Conservation (phyloP, 2,329 filamentous ascomycete species). For the Epichloe coenophiala region DNA sequence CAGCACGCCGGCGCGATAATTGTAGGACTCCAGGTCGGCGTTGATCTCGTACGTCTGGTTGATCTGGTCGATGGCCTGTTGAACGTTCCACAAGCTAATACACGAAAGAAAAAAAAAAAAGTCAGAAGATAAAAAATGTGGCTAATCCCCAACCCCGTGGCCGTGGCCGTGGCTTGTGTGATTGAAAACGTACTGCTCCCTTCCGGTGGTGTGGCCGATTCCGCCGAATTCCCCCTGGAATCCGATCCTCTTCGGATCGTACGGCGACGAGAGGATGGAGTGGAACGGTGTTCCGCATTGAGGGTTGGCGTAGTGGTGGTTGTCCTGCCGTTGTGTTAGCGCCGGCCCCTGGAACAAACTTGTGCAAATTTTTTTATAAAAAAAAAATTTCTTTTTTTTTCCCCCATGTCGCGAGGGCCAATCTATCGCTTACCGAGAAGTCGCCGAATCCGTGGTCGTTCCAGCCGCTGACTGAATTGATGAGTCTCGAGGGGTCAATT, state of each 20-base stretch:
- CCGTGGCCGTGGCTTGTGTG: no score
- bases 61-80: constrained; percentile 43
- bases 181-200: constrained; percentile 38
- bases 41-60: constrained; percentile 57
- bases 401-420: not conserved
- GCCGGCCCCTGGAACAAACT: not conserved
- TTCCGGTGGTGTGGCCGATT: constrained; percentile 50
- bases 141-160: no score
- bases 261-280: constrained; percentile 40
- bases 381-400: no score
- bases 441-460: constrained; percentile 55
- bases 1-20: constrained; percentile 48
- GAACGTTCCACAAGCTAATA: constrained; percentile 49
- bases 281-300: constrained; percentile 60
- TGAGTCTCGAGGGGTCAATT: constrained; percentile 49
- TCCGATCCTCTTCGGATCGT: constrained; percentile 45
- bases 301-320: constrained; percentile 58
- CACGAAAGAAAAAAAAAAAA: no score
- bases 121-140: not conserved
- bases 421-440: constrained; percentile 26
- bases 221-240: constrained; percentile 63
- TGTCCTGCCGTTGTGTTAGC: constrained; percentile 31
- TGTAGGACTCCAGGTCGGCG: constrained; percentile 44
- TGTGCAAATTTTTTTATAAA: not conserved
- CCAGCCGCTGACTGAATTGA: constrained; percentile 54